A percentile compares a stretch with the other conserved stretches of the same genome.
Evolutionary conservation across 306 rosid genomes (phyloP).

Genomic region (Medicago ruthenica): DNA sequence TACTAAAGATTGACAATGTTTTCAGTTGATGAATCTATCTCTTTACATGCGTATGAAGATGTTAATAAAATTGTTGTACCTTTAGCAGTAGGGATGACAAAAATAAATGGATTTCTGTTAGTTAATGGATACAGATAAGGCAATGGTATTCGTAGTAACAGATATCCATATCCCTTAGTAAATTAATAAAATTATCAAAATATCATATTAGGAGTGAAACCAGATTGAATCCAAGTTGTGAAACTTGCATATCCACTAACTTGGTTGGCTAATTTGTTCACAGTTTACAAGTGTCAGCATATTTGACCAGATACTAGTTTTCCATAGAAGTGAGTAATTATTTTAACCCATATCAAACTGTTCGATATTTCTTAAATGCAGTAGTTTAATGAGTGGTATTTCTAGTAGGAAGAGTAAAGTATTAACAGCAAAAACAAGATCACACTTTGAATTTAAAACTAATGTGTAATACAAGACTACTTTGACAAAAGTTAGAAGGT

Average conservation of each 20-base stretch:
- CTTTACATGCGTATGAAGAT: too few relatives aligned
- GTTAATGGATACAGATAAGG: too few relatives aligned
- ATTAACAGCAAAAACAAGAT: not conserved
- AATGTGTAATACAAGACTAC: not conserved
- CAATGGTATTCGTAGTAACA: constrained; percentile 44
- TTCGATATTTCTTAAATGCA: not conserved
- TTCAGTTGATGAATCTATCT: too few relatives aligned
- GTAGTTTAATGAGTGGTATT: not conserved
- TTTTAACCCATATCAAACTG: not conserved
- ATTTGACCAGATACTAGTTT: not conserved
- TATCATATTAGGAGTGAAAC: constrained; percentile 1
- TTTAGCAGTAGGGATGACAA: too few relatives aligned
- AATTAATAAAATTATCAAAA: too few relatives aligned
- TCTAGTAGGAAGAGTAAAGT: not conserved
- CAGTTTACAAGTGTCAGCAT: not conserved
- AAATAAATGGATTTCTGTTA: too few relatives aligned
- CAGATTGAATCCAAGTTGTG: not conserved
- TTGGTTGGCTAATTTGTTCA: not conserved
- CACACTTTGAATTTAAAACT: not conserved
- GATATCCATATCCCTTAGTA: constrained; percentile 6
- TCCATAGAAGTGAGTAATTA: not conserved
- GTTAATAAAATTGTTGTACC: too few relatives aligned
- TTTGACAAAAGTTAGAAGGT: not conserved
- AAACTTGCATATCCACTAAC: not conserved
- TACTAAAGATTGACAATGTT: too few relatives aligned